Conservation (phyloP, 75 land plant genomes). For the Selaginella tamariscina region DNA sequence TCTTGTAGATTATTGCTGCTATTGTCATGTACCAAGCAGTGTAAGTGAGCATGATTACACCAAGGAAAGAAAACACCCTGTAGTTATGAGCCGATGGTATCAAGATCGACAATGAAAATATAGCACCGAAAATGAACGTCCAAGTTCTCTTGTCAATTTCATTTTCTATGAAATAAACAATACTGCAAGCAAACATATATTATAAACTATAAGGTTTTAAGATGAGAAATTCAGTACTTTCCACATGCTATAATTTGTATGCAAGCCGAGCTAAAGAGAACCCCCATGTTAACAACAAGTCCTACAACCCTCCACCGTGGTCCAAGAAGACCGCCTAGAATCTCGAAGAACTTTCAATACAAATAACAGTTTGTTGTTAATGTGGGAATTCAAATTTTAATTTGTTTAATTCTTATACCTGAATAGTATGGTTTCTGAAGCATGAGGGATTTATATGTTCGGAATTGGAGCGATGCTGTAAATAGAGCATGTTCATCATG, state of each 20-base stretch:
- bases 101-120: background rate
- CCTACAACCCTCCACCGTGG: background rate
- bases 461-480: background rate
- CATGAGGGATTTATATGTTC: background rate
- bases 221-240: background rate
- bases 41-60: background rate
- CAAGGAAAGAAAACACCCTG: background rate
- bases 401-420: constrained; percentile 2
- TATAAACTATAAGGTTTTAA: background rate
- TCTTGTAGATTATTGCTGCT: background rate
- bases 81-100: constrained; percentile 3
- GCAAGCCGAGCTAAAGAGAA: background rate
- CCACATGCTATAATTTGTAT: constrained; percentile 6
- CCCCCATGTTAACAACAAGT: background rate
- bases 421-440: background rate
- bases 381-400: background rate
- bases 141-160: background rate
- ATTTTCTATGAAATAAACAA: background rate
- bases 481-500: background rate
- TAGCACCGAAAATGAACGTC: background rate
- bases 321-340: background rate
- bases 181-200: background rate
- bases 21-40: constrained; percentile 5
- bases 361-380: background rate
- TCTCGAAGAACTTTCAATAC: background rate